Conservation (phyloP, 1,139 yeast genomes). For the Geotrichum fermentans region DNA sequence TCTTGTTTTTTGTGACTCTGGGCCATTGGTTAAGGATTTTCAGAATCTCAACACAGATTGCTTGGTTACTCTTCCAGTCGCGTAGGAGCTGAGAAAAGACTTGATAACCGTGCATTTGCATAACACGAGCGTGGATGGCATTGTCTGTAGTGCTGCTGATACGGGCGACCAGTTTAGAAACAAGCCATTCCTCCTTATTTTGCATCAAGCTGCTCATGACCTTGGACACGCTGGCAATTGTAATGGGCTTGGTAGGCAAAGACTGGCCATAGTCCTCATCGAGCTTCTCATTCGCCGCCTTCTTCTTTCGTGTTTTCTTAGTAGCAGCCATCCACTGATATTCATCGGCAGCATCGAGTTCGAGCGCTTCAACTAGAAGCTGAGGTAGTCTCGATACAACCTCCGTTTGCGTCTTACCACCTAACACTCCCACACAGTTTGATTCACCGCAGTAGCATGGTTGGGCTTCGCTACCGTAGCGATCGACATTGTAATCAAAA, state of each 20-base stretch:
- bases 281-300: conserved; percentile 43
- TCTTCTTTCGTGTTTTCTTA: conserved; percentile 54
- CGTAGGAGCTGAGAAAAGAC: conserved; percentile 61
- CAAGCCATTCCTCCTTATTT: conserved; percentile 63
- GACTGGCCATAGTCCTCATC: conserved; percentile 58
- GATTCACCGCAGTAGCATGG: conserved; percentile 92
- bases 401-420: conserved; percentile 95
- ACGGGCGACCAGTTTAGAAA: conserved; percentile 62
- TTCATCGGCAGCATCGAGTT: conserved; percentile 57
- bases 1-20: conserved; percentile 70
- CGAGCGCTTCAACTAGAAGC: conserved; percentile 77
- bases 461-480: conserved; percentile 93
- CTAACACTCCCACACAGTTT: conserved; percentile 87
- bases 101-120: conserved; percentile 82
- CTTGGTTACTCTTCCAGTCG: conserved; percentile 36
- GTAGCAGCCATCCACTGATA: conserved; percentile 33
- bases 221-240: conserved; percentile 54
- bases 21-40: conserved; percentile 71
- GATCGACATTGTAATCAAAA: conserved; percentile 91
- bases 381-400: conserved; percentile 82
- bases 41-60: conserved; percentile 45
- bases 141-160: conserved; percentile 53
- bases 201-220: conserved; percentile 81
- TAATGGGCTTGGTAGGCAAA: conserved; percentile 51
- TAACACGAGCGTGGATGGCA: conserved; percentile 54